Percentiles rank a stretch among this genome's conserved stretches.
Evolutionary conservation across 768 basidiomycete genomes (phyloP).

Genomic region (Clathrus columnatus): DNA sequence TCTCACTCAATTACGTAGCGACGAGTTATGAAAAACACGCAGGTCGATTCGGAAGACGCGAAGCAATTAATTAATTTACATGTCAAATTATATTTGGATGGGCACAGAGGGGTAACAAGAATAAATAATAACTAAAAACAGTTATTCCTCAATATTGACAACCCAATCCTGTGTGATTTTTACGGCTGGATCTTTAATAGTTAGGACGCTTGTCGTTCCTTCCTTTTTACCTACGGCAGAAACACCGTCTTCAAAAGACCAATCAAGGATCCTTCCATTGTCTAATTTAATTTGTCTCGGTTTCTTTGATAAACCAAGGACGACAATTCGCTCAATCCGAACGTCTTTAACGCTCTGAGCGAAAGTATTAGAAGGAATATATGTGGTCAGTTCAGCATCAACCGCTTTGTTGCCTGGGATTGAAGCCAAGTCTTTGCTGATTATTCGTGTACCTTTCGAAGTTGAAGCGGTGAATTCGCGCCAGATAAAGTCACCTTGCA

Average conservation of each 20-base stretch:
- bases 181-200: constrained; percentile 68
- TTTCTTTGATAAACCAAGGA: constrained; percentile 7
- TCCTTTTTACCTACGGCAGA: constrained; percentile 48
- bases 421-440: constrained; percentile 46
- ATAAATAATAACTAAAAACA: neutral
- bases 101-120: constrained; percentile 8
- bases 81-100: constrained; percentile 27
- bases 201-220: constrained; percentile 56
- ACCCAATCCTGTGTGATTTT: constrained; percentile 56
- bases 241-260: constrained; percentile 57
- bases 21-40: constrained; percentile 20
- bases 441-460: constrained; percentile 35
- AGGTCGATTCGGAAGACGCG: constrained; percentile 20
- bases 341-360: neutral
- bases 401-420: constrained; percentile 31
- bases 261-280: constrained; percentile 46
- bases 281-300: constrained; percentile 54
- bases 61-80: constrained; percentile 29
- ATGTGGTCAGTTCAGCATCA: constrained; percentile 40
- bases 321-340: constrained; percentile 6
- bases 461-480: constrained; percentile 57
- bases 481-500: constrained; percentile 77
- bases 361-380: constrained; percentile 45
- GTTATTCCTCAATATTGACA: constrained; percentile 24
- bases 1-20: constrained; percentile 16